Evolutionary conservation across 176 grass and related monocot genomes (phyloP).

Genomic region (Aegilops sharonensis): DNA sequence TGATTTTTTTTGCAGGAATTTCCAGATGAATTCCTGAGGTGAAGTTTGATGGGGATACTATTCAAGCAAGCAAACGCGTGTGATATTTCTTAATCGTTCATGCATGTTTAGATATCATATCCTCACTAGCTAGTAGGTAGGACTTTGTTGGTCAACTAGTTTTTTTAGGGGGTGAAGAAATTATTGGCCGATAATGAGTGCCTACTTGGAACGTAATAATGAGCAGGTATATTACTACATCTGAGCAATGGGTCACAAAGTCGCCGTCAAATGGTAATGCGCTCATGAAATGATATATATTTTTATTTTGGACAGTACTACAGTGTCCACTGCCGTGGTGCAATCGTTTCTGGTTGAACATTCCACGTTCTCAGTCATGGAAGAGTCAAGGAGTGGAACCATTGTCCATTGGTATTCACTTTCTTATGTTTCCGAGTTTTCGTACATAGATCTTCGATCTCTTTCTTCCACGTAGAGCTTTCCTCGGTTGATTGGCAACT

Average conservation of each 20-base stretch:
- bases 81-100: neutral
- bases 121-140: neutral
- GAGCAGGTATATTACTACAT: neutral
- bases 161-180: neutral
- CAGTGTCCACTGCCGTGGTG: neutral
- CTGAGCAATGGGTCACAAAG: neutral
- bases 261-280: too few relatives aligned
- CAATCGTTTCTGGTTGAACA: constrained; percentile 1
- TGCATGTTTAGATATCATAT: constrained; percentile 2
- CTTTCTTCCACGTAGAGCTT: neutral
- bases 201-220: too few relatives aligned
- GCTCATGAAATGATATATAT: neutral
- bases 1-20: neutral
- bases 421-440: neutral
- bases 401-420: neutral
- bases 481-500: neutral
- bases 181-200: neutral
- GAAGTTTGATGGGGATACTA: neutral
- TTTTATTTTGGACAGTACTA: neutral
- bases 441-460: neutral
- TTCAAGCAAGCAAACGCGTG: neutral
- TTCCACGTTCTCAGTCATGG: neutral
- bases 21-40: neutral
- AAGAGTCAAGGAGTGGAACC: neutral
- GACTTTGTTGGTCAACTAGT: neutral